Conservation (phyloP, 305 asterid genomes). For the Fraxinus baroniana region DNA sequence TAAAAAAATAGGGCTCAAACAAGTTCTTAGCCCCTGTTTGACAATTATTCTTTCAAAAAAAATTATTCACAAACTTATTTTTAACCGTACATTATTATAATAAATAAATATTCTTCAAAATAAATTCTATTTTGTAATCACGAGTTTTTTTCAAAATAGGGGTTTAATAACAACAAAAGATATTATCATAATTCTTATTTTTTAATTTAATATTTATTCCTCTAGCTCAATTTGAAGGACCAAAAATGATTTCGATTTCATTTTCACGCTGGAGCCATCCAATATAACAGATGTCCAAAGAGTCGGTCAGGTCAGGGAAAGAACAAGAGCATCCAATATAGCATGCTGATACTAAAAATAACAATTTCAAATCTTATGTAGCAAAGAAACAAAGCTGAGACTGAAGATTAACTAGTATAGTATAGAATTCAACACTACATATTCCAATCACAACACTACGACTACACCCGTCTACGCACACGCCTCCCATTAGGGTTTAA, state of each 20-base stretch:
- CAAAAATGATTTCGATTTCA: background rate
- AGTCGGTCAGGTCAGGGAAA: background rate
- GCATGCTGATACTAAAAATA: background rate
- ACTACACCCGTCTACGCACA: conserved; percentile 59
- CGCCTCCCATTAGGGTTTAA: conserved; percentile 56
- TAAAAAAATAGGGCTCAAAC: too few relatives aligned
- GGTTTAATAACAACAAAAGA: too few relatives aligned
- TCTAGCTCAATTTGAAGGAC: too few relatives aligned
- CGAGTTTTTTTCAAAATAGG: too few relatives aligned
- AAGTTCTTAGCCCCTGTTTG: too few relatives aligned
- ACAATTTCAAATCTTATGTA: background rate
- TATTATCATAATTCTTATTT: too few relatives aligned
- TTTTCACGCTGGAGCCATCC: background rate
- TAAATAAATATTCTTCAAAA: too few relatives aligned
- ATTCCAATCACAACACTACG: conserved; percentile 26
- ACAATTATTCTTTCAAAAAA: too few relatives aligned
- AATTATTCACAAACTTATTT: too few relatives aligned
- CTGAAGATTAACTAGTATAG: background rate
- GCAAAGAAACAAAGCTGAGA: background rate
- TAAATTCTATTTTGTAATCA: too few relatives aligned
- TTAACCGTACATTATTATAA: too few relatives aligned
- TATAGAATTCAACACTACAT: background rate
- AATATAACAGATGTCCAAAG: background rate
- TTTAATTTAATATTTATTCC: too few relatives aligned
- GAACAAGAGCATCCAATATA: background rate